Base-by-base conservation (phyloP, 2,329 filamentous ascomycete genomes). In the Diplodia corticola region DNA sequence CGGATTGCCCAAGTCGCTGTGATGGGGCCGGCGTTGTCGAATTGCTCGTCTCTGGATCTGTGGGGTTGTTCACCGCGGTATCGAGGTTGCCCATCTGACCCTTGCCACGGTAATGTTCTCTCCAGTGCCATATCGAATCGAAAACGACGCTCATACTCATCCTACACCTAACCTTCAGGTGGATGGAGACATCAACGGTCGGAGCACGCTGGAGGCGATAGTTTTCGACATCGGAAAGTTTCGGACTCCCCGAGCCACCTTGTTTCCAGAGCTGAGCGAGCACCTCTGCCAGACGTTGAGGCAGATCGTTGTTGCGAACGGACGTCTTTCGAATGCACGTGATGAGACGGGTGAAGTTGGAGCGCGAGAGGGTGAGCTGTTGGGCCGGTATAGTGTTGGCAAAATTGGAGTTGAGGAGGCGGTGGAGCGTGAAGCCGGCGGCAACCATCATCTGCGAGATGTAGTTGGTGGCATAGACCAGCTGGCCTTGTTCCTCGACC, bases 61-160 rank as follows among this genome's bases (percentile, higher is more conserved):
- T 96, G 50, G 92, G 91, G 74, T 96, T 92, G 73, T 95, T 92
- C 68, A 93, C 86, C 70, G 91, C 92, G 79, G 76, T 75, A 46
- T 83, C 81, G 50, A 84, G 80, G 65, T 81, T 80, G 64, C 81
- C 79, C 17, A 76, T 75, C 22, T 79, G 78, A 48, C 78, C 79
- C 68, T 79, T 78, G 28, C 64, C 64, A 4, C 64, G 48, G 46
- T 82, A 80, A 67, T 79, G 77, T 74, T 93, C 90, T 70, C 91
- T 86, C 91, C 91, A 95, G 69, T 91, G 85, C 91, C 91, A 94
- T 60, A 93, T 91, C 13, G 89, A 91, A 78, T 95, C 91, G 73
- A 91, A 94, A 1, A 95, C 88, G 15, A 93, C 84, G 75, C 90
- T 93, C 88, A 94, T 92, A 77, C 91, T 93, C 82, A 92, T 91